A percentile compares a stretch with the other conserved stretches of the same genome.
Conservation (phyloP, 345 rosid species). For the Eutrema heterophyllum region DNA sequence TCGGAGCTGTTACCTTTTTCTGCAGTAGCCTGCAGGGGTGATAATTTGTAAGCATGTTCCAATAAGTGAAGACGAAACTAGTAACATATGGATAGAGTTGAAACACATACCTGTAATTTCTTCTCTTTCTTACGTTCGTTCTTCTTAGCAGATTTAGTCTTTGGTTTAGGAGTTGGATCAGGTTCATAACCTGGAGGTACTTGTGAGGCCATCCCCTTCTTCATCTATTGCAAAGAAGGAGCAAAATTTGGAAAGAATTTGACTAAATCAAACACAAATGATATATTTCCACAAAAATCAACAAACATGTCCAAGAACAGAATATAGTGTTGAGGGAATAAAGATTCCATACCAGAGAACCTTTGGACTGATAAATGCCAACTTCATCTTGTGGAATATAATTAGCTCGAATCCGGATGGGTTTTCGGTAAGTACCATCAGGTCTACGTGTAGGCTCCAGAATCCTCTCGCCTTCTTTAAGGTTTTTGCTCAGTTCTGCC, state of each 20-base stretch:
- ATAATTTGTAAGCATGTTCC: neutral
- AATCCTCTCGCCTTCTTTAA: conserved; percentile 95
- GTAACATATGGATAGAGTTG: neutral
- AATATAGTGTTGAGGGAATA: neutral
- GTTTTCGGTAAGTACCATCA: conserved; percentile 85
- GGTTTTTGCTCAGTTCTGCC: conserved; percentile 81
- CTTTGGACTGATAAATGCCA: conserved; percentile 82
- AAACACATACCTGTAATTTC: conserved; percentile 56
- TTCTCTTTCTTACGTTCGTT: conserved; percentile 94
- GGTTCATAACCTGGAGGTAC: conserved; percentile 88
- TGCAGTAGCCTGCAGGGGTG: conserved; percentile 51
- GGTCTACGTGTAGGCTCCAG: conserved; percentile 84
- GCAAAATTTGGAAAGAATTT: neutral
- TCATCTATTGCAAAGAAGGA: conserved; percentile 48
- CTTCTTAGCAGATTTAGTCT: conserved; percentile 73
- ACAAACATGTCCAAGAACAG: neutral
- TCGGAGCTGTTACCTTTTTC: conserved; percentile 61
- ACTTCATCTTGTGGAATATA: conserved; percentile 88
- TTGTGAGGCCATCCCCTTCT: conserved; percentile 61
- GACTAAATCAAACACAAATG: neutral
- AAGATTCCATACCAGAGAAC: conserved; percentile 55
- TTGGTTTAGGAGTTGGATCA: conserved; percentile 57
- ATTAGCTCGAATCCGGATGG: conserved; percentile 87
- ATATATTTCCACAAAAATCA: neutral
- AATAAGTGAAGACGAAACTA: neutral